Conservation (phyloP, 2,329 filamentous ascomycete genomes). For the Aspergillaceae sp. region DNA sequence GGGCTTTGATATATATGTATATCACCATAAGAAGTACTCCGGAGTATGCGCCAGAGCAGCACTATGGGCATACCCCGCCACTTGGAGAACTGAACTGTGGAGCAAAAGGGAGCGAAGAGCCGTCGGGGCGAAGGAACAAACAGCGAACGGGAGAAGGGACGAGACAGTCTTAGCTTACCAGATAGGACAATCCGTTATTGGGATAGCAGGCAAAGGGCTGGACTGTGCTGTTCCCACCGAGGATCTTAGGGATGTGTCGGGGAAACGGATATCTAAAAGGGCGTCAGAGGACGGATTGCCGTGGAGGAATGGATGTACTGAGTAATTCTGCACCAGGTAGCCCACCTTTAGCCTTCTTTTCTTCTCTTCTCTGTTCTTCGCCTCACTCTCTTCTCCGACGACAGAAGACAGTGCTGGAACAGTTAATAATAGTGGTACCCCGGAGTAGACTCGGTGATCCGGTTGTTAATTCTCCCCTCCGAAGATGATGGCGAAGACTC, state of each 20-base stretch:
- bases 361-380: background rate
- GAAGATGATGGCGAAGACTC: too few species aligned
- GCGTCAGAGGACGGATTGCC: slow-evolving; percentile 1
- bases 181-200: background rate
- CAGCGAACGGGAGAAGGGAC: slow-evolving; percentile 16
- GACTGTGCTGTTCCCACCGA: background rate
- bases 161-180: slow-evolving; percentile 4
- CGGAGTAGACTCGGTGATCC: background rate
- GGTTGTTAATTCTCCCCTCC: too few species aligned
- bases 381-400: background rate
- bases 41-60: too few species aligned
- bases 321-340: too few species aligned
- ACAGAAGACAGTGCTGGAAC: background rate
- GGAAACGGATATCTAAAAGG: slow-evolving; percentile 22
- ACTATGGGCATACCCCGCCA: slow-evolving; percentile 3
- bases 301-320: background rate
- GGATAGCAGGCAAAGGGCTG: background rate
- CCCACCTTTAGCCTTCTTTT: background rate
- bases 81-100: slow-evolving; percentile 3
- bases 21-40: too few species aligned
- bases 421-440: background rate
- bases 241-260: slow-evolving; percentile 15
- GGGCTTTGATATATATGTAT: background rate
- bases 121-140: slow-evolving; percentile 13
- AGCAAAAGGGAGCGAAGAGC: slow-evolving; percentile 6